These are phyloP conservation scores for Acanthamoeba divionensis DNA, from an alignment of 208 protist species.

Conservation along the genomic window DNA sequence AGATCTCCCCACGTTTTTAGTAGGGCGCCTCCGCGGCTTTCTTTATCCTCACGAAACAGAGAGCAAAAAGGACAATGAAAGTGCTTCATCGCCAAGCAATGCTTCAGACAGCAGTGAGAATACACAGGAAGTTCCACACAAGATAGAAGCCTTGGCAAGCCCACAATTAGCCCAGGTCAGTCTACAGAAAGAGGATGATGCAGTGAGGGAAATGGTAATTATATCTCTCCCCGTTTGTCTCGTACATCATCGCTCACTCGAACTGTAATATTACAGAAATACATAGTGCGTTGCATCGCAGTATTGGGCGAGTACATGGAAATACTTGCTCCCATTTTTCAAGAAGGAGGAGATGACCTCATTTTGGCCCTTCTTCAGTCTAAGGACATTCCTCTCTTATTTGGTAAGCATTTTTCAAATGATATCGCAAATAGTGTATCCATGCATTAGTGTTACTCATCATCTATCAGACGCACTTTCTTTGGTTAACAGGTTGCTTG, in stretches of 20 bases:
- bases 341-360: constrained; percentile 21
- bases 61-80: no score
- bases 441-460: not conserved
- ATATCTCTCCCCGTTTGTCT: no score
- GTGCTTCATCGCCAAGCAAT: no score
- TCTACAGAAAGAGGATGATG: no score
- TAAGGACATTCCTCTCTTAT: constrained; percentile 3
- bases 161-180: no score
- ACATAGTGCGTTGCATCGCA: not conserved
- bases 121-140: no score
- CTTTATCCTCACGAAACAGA: no score
- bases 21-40: not conserved
- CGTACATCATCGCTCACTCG: no score
- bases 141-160: no score
- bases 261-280: constrained; percentile 1
- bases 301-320: constrained; percentile 51
- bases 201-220: no score
- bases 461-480: not conserved
- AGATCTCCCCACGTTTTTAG: not conserved
- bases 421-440: not conserved
- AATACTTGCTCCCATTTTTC: constrained; percentile 35
- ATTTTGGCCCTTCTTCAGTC: constrained; percentile 28
- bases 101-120: no score
- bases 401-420: not conserved
- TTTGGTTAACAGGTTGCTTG: constrained; percentile 38